Evolutionary conservation across 2,329 filamentous ascomycete species (phyloP).

Genomic region (Penicillium sp.): DNA sequence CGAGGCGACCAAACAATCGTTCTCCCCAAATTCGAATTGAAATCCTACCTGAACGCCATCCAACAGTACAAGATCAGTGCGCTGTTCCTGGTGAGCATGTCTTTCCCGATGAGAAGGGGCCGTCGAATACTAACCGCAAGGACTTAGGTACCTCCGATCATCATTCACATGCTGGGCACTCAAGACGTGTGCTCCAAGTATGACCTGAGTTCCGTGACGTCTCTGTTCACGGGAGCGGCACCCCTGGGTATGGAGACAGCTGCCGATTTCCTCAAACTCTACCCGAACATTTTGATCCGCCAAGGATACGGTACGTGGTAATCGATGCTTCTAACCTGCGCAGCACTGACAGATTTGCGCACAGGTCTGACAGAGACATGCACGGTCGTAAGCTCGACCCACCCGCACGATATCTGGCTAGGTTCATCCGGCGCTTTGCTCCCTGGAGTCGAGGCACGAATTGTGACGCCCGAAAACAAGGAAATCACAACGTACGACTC

Average conservation of each 20-base stretch:
- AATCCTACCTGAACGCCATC: slow-evolving; percentile 61
- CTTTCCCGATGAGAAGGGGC: neutral
- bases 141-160: slow-evolving; percentile 70
- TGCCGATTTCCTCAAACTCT: slow-evolving; percentile 59
- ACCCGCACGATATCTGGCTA: slow-evolving; percentile 60
- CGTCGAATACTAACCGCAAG: neutral
- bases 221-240: slow-evolving; percentile 72
- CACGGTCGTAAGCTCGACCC: slow-evolving; percentile 64
- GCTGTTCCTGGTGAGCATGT: slow-evolving; percentile 59
- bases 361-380: slow-evolving; percentile 71
- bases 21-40: slow-evolving; percentile 70
- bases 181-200: slow-evolving; percentile 60
- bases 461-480: slow-evolving; percentile 65
- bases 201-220: slow-evolving; percentile 65
- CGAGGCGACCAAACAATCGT: slow-evolving; percentile 72
- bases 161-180: slow-evolving; percentile 71
- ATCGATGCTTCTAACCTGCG: neutral
- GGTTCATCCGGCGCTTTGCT: slow-evolving; percentile 71
- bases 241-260: slow-evolving; percentile 72
- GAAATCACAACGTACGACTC: slow-evolving; percentile 70
- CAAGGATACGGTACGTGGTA: slow-evolving; percentile 64
- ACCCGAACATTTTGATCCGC: slow-evolving; percentile 62
- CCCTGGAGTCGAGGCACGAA: slow-evolving; percentile 61
- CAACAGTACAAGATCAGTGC: slow-evolving; percentile 66
- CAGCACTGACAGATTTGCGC: neutral